Percentiles rank a stretch among this genome's conserved stretches.
Conservation (phyloP, 2,329 filamentous ascomycete genomes). For the Lachnellula occidentalis region DNA sequence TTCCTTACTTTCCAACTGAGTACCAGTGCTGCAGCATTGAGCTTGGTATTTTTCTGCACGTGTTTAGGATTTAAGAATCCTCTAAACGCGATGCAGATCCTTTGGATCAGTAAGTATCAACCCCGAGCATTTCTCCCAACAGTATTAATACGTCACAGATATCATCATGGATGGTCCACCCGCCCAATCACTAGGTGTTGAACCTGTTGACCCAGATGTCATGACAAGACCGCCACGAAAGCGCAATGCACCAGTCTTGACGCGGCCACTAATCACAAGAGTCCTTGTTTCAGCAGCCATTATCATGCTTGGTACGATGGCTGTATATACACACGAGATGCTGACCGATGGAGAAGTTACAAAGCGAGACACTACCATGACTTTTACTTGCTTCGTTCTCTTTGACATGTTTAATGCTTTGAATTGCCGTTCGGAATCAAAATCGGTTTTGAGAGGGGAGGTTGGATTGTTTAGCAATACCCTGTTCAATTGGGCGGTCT, state of each 20-base stretch:
- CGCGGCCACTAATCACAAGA: slow-evolving; percentile 70
- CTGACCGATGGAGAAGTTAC: slow-evolving; percentile 73
- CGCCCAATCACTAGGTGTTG: slow-evolving; percentile 92
- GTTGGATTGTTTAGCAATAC: slow-evolving; percentile 77
- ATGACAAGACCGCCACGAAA: slow-evolving; percentile 87
- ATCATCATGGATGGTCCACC: slow-evolving; percentile 99
- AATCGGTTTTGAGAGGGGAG: slow-evolving; percentile 83
- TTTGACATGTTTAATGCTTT: slow-evolving; percentile 99
- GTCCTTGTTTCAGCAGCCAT: slow-evolving; percentile 82
- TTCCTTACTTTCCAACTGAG: slow-evolving; percentile 98
- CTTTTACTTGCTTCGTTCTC: slow-evolving; percentile 96
- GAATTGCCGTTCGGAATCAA: slow-evolving; percentile 84
- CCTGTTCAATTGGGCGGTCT: slow-evolving; percentile 95
- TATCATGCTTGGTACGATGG: slow-evolving; percentile 89
- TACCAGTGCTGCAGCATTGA: slow-evolving; percentile 89
- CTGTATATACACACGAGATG: slow-evolving; percentile 91
- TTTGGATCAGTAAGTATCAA: slow-evolving; percentile 86
- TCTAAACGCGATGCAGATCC: slow-evolving; percentile 97
- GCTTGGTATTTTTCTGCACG: slow-evolving; percentile 86
- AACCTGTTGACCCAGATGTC: slow-evolving; percentile 88
- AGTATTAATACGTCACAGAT: slow-evolving; percentile 48
- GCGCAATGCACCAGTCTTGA: slow-evolving; percentile 87
- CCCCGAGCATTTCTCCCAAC: neutral
- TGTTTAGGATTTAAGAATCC: slow-evolving; percentile 91
- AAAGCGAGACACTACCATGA: slow-evolving; percentile 96